Evolutionary conservation across 306 rosid genomes (phyloP), one percentile per base, ranked within the genome.

Genomic region (Boehmeria nivea): DNA sequence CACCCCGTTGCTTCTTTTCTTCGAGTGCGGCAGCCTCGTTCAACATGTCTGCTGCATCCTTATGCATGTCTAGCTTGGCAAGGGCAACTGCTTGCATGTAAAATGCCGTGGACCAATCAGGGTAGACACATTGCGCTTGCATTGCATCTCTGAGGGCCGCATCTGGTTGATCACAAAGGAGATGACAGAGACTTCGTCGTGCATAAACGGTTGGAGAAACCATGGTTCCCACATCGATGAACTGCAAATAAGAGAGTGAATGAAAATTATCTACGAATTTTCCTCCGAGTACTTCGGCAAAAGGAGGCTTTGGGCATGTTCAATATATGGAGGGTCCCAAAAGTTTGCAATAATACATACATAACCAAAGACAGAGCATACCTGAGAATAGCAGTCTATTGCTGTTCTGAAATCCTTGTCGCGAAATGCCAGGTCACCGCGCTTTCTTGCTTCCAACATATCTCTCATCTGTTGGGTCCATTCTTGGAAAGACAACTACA

Each of bases 51-150:
- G 78, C 72, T 3, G 94, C 94, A 25, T 79, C 90, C 67, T 82
- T 80, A 65, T 73, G 66, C 96, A 80, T 88, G 49, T 78, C 85
- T 52, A 82, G 83, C 78, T 84, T 84, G 47, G 90, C 87, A 47
- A 84, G 95, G 23, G 95, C 94, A 31, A 87, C 89, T 1, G 94
- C 81, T 69, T 84, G 89, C 95, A 84, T 81, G 81, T 84, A 81
- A 73, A 87, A 87, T 60, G 95, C 84, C 0, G 87, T 82, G 21
- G 94, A 76, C 87, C 94, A 84, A 34, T 88, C 87, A 10, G 87
- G 87, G 47, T 82, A 73, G 31, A 79, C 85, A n/a, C 85, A 76
- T 19, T 88, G 96, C 0, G 94, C 88, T 74, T 84, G 90, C 87
- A 84, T 84, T 12, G 89, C 94, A 43, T 87, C 96, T 66, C 89